Conservation (phyloP, 202 grass and related monocot species). For the Carex sylvatica region DNA sequence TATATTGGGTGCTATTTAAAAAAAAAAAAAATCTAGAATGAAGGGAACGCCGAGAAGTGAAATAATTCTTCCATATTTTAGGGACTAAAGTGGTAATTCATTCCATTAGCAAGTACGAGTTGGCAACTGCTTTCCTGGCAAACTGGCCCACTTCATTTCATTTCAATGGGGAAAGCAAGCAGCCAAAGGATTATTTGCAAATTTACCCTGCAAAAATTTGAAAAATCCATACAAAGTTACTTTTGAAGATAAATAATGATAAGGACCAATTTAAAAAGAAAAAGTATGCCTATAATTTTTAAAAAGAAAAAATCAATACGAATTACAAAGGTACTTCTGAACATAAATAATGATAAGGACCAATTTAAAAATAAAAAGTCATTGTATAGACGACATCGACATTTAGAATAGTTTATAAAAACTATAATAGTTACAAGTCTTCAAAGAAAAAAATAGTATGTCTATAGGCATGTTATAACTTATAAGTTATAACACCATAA, state of each 20-base stretch:
- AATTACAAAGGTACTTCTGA: neutral
- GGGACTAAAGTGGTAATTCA: conserved; percentile 1
- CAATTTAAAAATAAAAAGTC: no score
- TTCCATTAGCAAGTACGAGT: neutral
- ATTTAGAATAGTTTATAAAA: neutral
- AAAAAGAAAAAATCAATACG: no score
- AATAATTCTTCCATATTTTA: neutral
- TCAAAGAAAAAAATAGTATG: neutral
- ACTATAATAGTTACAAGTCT: neutral
- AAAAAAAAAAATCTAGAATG: no score
- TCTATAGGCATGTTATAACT: neutral
- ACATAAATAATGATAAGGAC: neutral
- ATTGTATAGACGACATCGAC: no score
- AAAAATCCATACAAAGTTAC: neutral
- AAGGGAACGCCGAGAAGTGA: neutral
- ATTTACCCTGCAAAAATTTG: neutral
- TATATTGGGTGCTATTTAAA: no score
- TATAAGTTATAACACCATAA: neutral
- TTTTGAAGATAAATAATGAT: neutral
- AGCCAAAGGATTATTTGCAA: neutral
- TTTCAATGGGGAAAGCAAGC: conserved; percentile 2
- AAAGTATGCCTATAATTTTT: no score
- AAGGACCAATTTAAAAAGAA: no score
- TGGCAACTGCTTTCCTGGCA: conserved; percentile 10
- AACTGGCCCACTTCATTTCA: neutral